Conservation (phyloP, 192 early-diverging fungal genomes). For the Umbelopsis sp. region DNA sequence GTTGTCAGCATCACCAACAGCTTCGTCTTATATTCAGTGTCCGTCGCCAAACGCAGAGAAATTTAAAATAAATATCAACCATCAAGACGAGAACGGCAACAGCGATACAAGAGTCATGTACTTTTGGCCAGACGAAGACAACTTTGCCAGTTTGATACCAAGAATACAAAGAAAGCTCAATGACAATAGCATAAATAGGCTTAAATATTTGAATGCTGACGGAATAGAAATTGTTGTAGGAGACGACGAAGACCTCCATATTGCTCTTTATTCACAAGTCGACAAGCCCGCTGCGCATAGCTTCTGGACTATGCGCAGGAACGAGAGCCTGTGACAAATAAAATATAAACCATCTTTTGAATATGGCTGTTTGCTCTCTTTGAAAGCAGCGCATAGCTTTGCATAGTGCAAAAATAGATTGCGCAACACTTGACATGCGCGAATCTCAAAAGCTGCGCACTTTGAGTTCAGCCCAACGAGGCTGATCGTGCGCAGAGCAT, state of each 20-base stretch:
- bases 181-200: neutral
- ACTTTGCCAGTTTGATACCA: neutral
- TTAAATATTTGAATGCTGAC: neutral
- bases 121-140: constrained; percentile 8
- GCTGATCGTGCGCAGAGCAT: too few relatives aligned
- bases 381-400: too few relatives aligned
- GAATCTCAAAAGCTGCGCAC: too few relatives aligned
- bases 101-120: neutral
- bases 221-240: constrained; percentile 6
- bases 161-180: neutral
- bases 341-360: neutral
- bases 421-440: too few relatives aligned
- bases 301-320: neutral
- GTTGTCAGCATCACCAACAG: neutral
- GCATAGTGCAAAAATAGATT: too few relatives aligned
- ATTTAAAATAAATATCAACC: neutral
- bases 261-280: neutral
- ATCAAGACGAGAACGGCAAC: neutral
- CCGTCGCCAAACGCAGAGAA: neutral
- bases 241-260: neutral
- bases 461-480: too few relatives aligned
- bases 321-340: neutral
- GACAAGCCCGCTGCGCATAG: neutral
- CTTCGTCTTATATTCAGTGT: neutral
- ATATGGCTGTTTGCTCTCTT: neutral